Conservation (phyloP, 2,329 filamentous ascomycete species). For the Ophiocordyceps robertsii region DNA sequence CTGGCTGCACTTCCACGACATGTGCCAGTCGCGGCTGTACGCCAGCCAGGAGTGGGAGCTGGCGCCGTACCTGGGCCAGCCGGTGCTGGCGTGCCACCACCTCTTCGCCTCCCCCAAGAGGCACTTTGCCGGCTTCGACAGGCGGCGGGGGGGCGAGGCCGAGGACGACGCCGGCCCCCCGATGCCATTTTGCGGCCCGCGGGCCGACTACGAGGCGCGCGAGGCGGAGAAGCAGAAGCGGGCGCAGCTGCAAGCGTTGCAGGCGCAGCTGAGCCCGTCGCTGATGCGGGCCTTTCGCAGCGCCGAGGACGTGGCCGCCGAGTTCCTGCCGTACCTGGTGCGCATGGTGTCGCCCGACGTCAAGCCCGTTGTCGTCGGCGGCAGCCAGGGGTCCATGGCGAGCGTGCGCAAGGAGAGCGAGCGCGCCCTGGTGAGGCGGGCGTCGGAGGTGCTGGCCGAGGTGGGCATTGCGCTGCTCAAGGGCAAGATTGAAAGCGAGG, state of each 20-base stretch:
- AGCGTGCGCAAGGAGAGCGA: constrained; percentile 83
- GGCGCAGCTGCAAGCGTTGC: constrained; percentile 59
- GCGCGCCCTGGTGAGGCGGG: constrained; percentile 64
- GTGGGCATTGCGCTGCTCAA: constrained; percentile 71
- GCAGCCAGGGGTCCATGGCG: constrained; percentile 53
- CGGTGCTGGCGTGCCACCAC: constrained; percentile 79
- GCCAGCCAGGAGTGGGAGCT: constrained; percentile 89
- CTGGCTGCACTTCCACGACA: constrained; percentile 91
- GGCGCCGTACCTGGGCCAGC: constrained; percentile 71
- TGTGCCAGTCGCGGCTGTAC: constrained; percentile 64
- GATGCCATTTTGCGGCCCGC: constrained; percentile 67
- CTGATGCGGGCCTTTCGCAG: constrained; percentile 69
- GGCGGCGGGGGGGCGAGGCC: constrained; percentile 25
- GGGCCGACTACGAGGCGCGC: constrained; percentile 67
- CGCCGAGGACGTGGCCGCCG: constrained; percentile 61
- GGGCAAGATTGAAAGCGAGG: constrained; percentile 62
- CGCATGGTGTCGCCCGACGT: constrained; percentile 80
- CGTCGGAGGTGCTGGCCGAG: constrained; percentile 71
- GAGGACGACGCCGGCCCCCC: constrained; percentile 34
- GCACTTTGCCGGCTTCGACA: constrained; percentile 29
- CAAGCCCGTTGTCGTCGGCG: constrained; percentile 75
- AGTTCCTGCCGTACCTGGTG: constrained; percentile 73
- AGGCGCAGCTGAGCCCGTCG: constrained; percentile 56
- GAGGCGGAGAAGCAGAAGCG: constrained; percentile 73
- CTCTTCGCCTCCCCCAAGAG: constrained; percentile 67